Conservation (phyloP, 441 rosid species). For the Gossypium davidsonii region DNA sequence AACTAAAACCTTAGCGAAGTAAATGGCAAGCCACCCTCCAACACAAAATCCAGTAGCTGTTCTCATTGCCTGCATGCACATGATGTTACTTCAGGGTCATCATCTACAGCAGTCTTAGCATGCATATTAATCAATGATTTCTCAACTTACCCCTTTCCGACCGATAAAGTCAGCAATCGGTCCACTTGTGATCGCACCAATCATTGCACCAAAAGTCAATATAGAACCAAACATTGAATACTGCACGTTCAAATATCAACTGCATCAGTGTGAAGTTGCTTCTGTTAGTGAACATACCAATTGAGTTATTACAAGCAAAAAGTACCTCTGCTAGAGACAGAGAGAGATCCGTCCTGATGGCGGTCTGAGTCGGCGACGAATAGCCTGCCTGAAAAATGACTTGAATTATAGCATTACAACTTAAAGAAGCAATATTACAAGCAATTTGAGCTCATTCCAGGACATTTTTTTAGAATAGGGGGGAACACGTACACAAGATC, state of each 20-base stretch:
- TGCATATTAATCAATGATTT: neutral
- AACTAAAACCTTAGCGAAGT: constrained; percentile 63
- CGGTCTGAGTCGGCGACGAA: constrained; percentile 64
- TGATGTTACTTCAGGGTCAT: constrained; percentile 10
- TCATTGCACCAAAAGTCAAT: constrained; percentile 90
- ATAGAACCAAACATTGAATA: constrained; percentile 86
- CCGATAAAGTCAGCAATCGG: constrained; percentile 73
- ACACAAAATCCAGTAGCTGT: constrained; percentile 54
- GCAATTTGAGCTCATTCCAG: neutral
- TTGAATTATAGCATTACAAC: neutral
- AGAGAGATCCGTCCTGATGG: constrained; percentile 50
- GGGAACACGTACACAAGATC: constrained; percentile 65
- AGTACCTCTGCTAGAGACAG: constrained; percentile 57
- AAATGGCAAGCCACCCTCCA: constrained; percentile 86
- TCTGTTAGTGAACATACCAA: neutral
- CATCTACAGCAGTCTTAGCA: neutral
- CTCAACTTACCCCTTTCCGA: constrained; percentile 69
- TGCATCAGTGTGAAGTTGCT: constrained; percentile 6
- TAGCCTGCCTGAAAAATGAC: constrained; percentile 67
- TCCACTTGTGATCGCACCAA: constrained; percentile 89
- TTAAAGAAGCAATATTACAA: neutral
- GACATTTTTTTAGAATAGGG: neutral
- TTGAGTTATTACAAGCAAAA: neutral
- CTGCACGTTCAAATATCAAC: constrained; percentile 33
- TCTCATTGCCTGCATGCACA: constrained; percentile 69